Percentiles rank a stretch among this genome's conserved stretches.
Conservation (phyloP, 768 basidiomycete genomes). For the Suillus brevipes region DNA sequence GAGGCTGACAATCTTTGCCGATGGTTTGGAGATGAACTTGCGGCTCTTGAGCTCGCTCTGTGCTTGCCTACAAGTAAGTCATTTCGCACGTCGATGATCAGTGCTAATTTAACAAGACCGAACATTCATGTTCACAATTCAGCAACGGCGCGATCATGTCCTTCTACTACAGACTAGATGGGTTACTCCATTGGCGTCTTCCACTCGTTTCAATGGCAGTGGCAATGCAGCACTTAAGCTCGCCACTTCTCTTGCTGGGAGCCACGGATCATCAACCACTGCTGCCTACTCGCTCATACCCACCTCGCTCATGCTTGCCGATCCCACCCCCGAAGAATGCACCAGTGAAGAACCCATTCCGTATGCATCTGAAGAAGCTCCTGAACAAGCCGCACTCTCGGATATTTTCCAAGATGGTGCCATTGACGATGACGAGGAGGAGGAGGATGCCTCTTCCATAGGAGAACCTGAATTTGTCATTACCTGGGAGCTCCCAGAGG, state of each 20-base stretch:
- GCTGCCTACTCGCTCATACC: too few species aligned
- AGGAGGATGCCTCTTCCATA: too few species aligned
- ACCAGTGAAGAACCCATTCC: too few species aligned
- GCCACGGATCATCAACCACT: not conserved
- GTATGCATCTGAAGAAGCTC: too few species aligned
- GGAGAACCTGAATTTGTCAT: too few species aligned
- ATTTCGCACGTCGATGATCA: not conserved
- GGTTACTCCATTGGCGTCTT: conserved; percentile 19
- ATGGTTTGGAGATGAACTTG: conserved; percentile 36
- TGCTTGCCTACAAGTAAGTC: conserved; percentile 14
- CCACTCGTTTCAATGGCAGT: conserved; percentile 10
- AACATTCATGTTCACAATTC: not conserved
- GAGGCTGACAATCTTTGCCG: conserved; percentile 38
- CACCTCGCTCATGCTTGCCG: too few species aligned
- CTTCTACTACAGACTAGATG: conserved; percentile 20
- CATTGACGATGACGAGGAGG: too few species aligned
- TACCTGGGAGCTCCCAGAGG: too few species aligned
- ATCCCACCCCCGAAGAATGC: too few species aligned
- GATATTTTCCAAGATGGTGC: too few species aligned
- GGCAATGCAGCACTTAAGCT: conserved; percentile 9
- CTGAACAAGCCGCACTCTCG: too few species aligned
- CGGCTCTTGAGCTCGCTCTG: conserved; percentile 21
- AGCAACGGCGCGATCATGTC: conserved; percentile 9
- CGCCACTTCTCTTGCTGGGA: not conserved
- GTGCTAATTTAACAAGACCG: not conserved